Percentiles rank a stretch among this genome's conserved stretches.
Conservation (phyloP, 768 basidiomycete species). For the Boletus rufocinnamomeus region DNA sequence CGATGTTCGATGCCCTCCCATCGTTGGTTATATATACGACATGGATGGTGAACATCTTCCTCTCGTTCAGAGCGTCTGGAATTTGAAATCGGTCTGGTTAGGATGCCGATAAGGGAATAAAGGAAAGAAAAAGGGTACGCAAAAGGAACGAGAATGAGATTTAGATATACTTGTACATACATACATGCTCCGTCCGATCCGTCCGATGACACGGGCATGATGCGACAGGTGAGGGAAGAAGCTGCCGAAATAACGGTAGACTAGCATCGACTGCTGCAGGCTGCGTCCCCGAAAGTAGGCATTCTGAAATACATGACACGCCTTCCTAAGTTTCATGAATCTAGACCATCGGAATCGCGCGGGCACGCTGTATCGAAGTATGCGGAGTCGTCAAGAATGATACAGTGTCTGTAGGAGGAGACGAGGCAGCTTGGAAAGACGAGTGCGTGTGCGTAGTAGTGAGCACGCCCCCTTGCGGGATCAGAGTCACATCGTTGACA, state of each 20-base stretch:
- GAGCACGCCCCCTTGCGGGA: neutral
- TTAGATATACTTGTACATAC: neutral
- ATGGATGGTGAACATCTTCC: too few relatives aligned
- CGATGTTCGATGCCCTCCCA: too few relatives aligned
- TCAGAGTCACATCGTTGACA: neutral
- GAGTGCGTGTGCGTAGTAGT: slow-evolving; percentile 5
- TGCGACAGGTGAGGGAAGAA: neutral
- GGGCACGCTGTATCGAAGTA: slow-evolving; percentile 5
- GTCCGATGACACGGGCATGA: neutral
- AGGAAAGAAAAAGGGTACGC: too few relatives aligned
- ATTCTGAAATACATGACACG: neutral
- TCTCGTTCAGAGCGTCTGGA: too few relatives aligned
- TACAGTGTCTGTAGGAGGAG: slow-evolving; percentile 14
- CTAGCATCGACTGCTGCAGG: neutral
- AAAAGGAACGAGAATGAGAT: neutral
- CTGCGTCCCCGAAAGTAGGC: neutral
- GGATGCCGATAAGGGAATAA: too few relatives aligned
- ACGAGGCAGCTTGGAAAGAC: slow-evolving; percentile 6
- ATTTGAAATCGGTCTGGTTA: too few relatives aligned
- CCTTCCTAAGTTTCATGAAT: neutral
- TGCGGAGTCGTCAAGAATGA: slow-evolving; percentile 13
- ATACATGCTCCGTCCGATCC: neutral
- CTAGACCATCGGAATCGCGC: slow-evolving; percentile 26
- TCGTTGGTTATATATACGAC: too few relatives aligned
- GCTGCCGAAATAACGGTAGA: too few relatives aligned